Percentiles rank a stretch among this genome's conserved stretches.
These are phyloP conservation scores for Blastomyces parvus DNA, from an alignment of 2,329 filamentous ascomycete species.

Conservation along the genomic window DNA sequence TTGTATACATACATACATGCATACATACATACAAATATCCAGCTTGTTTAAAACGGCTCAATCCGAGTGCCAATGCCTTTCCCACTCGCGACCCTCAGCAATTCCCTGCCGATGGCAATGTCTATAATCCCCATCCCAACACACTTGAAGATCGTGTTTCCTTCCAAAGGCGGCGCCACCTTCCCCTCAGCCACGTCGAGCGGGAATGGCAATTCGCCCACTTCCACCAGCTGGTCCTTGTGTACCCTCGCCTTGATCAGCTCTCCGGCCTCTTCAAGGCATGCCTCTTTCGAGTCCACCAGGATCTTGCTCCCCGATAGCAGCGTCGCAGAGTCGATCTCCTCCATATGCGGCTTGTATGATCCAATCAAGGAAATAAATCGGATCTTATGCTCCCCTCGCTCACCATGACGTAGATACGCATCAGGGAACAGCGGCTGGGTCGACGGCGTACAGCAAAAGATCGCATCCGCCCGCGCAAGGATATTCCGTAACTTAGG, in stretches of 20 bases:
- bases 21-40: background rate
- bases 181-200: background rate
- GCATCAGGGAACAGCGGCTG: slow-evolving; percentile 35
- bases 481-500: slow-evolving; percentile 24
- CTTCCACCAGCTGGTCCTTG: slow-evolving; percentile 33
- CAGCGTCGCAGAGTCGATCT: slow-evolving; percentile 39
- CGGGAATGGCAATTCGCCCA: slow-evolving; percentile 28
- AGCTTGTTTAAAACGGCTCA: slow-evolving; percentile 27
- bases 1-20: background rate
- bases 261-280: slow-evolving; percentile 40
- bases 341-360: slow-evolving; percentile 46
- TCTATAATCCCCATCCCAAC: slow-evolving; percentile 46
- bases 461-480: slow-evolving; percentile 37
- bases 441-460: slow-evolving; percentile 42
- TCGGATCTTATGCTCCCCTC: slow-evolving; percentile 26
- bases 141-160: slow-evolving; percentile 42
- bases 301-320: slow-evolving; percentile 53
- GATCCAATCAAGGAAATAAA: slow-evolving; percentile 47
- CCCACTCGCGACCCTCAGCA: slow-evolving; percentile 30
- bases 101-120: slow-evolving; percentile 36
- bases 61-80: slow-evolving; percentile 28
- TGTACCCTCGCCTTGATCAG: slow-evolving; percentile 34
- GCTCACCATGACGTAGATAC: slow-evolving; percentile 29
- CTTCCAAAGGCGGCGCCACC: slow-evolving; percentile 15
- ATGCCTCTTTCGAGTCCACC: slow-evolving; percentile 49